Percentiles rank a stretch among this genome's conserved stretches.
Evolutionary conservation across 2,329 filamentous ascomycete genomes (phyloP).

Genomic region (Cladosporium halotolerans): DNA sequence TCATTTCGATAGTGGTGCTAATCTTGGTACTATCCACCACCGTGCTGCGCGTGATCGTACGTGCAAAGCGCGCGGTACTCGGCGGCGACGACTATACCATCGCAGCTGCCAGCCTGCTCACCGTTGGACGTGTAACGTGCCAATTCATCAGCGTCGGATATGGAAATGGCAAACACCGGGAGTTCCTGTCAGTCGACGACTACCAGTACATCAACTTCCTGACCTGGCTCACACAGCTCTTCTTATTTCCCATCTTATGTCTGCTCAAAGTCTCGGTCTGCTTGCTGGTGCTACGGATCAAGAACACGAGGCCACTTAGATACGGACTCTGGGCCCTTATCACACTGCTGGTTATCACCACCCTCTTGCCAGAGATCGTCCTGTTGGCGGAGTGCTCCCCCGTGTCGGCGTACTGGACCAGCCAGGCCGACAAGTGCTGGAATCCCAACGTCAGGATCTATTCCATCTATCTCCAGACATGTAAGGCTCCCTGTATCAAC

Average conservation of each 20-base stretch:
- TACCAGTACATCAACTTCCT: conserved; percentile 31
- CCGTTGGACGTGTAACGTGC: conserved; percentile 28
- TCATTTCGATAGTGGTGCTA: conserved; percentile 5
- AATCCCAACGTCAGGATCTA: conserved; percentile 24
- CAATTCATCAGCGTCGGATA: conserved; percentile 30
- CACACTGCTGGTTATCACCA: conserved; percentile 20
- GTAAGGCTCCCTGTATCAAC: conserved; percentile 20
- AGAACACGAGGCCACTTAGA: conserved; percentile 30
- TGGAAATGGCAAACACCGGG: conserved; percentile 37
- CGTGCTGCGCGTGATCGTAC: conserved; percentile 4
- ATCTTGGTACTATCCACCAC: conserved; percentile 4
- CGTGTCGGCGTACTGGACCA: conserved; percentile 22
- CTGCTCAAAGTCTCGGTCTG: conserved; percentile 40
- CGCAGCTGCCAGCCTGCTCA: conserved; percentile 25
- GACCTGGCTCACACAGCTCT: conserved; percentile 35
- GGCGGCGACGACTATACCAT: conserved; percentile 37
- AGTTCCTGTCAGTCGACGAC: conserved; percentile 27
- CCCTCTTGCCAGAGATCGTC: conserved; percentile 19
- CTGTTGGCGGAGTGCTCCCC: conserved; percentile 25
- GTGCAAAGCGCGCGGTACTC: background rate
- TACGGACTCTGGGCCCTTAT: conserved; percentile 28
- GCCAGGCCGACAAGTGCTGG: conserved; percentile 20
- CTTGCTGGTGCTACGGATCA: conserved; percentile 38
- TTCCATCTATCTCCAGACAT: conserved; percentile 25
- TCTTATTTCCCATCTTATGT: conserved; percentile 37